Evolutionary conservation across 2,329 filamentous ascomycete genomes (phyloP).

Genomic region (Cercospora sojina): DNA sequence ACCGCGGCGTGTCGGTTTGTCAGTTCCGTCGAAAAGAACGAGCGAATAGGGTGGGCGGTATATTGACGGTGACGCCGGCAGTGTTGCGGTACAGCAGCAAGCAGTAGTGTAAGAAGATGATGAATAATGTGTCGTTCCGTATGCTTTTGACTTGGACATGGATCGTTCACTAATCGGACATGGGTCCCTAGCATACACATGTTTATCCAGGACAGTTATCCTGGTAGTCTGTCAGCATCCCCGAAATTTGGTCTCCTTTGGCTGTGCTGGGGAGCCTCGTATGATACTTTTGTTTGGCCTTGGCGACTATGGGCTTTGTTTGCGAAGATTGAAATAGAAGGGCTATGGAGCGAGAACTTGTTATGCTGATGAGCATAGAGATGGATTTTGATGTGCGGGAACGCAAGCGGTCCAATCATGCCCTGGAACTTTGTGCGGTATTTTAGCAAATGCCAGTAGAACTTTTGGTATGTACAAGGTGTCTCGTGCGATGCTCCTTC

Average conservation of each 20-base stretch:
- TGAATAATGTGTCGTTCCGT: neutral
- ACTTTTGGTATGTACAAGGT: neutral
- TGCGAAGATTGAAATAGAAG: neutral
- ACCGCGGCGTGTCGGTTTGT: neutral
- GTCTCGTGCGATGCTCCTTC: neutral
- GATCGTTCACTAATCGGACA: neutral
- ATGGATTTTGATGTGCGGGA: too few species aligned
- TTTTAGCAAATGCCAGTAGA: neutral
- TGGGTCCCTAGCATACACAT: neutral
- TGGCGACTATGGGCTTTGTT: neutral
- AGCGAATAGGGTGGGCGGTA: neutral
- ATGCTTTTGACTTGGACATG: neutral
- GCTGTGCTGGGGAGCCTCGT: neutral
- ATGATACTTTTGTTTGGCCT: neutral
- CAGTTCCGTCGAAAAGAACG: neutral
- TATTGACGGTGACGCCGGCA: neutral
- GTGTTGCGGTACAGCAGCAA: neutral
- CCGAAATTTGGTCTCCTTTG: neutral
- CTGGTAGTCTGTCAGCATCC: neutral
- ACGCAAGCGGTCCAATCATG: too few species aligned
- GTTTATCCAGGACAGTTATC: neutral
- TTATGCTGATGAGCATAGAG: neutral
- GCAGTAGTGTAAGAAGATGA: neutral
- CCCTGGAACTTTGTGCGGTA: neutral
- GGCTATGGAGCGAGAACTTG: neutral